These are phyloP conservation scores for Phialophora verrucosa DNA, from an alignment of 2,329 filamentous ascomycete genomes.

Conservation along the genomic window DNA sequence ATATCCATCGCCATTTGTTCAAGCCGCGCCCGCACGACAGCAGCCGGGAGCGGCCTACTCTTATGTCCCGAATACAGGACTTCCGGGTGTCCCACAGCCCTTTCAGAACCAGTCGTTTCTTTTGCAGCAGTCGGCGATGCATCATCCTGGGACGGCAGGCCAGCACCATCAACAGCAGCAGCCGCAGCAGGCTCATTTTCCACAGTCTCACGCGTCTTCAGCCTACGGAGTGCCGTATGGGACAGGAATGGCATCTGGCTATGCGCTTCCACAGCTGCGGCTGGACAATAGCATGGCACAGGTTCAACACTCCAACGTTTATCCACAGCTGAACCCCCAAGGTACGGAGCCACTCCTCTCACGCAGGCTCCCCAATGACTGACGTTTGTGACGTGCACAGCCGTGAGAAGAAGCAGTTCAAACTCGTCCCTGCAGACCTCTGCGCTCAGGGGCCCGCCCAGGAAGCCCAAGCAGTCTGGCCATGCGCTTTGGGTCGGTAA, in stretches of 20 bases:
- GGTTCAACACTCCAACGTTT: slow-evolving; percentile 14
- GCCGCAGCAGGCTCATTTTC: slow-evolving; percentile 20
- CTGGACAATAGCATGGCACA: slow-evolving; percentile 30
- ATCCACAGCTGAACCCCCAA: slow-evolving; percentile 30
- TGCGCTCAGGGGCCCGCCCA: slow-evolving; percentile 65
- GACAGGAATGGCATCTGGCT: slow-evolving; percentile 20
- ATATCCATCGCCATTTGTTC: slow-evolving; percentile 38
- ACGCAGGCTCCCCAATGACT: slow-evolving; percentile 1
- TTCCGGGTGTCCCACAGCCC: slow-evolving; percentile 12
- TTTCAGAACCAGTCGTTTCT: slow-evolving; percentile 27
- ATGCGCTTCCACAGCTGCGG: slow-evolving; percentile 35
- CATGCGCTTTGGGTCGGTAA: slow-evolving; percentile 97
- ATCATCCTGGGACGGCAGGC: slow-evolving; percentile 11
- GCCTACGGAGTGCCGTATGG: slow-evolving; percentile 25
- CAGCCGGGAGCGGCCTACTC: slow-evolving; percentile 29
- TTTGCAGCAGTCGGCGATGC: slow-evolving; percentile 29
- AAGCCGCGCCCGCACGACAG: slow-evolving; percentile 29
- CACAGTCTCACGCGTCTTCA: slow-evolving; percentile 17
- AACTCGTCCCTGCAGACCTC: slow-evolving; percentile 42
- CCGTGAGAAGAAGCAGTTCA: slow-evolving; percentile 37
- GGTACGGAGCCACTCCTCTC: slow-evolving; percentile 19
- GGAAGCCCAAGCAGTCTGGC: slow-evolving; percentile 73
- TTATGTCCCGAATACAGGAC: slow-evolving; percentile 16
- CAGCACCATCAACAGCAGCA: slow-evolving; percentile 24
- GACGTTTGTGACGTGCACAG: slow-evolving; percentile 15